Evolutionary conservation across 768 basidiomycete species (phyloP), one percentile per base, ranked within the genome.

Genomic region (Kwoniella shandongensis): DNA sequence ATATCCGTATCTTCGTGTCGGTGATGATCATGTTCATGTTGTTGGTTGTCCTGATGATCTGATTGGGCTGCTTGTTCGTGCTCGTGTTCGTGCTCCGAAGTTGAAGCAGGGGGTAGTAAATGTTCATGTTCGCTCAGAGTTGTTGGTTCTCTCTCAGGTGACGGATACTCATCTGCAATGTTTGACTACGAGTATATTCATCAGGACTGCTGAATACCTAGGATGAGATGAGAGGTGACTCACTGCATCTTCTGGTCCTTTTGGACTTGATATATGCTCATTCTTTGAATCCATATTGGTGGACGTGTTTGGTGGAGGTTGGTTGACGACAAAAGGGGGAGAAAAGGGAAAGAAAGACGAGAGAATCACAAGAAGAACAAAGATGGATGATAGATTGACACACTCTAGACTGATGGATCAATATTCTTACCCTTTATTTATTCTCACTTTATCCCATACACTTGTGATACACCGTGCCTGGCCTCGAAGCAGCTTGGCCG

Each of bases 131-230:
- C 32, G 32, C 32, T 32, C 23, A 56, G 30, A 17, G 47, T 49
- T 6, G 46, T 26, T 5, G 46, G 54, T 18, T 30, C 44, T 32
- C 51, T 57, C 45, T 56, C 59, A 2, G 68, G 68, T 6, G 68
- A 70, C 15, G 68, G 68, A 32, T 62, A 70, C 13, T 70, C 68
- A 45, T 70, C 68, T 29, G 68, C 68, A 27, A 66, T 59, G 36
- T 44, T 48, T 6, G 68, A 56, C 66, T 68, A 51, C 11, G 15
- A 40, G 30, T 17, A 22, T 27, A 45, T 10, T 55, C 54, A 46
- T 44, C 30, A 17, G 47, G 25, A 11, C 5, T 15, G 22, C 25
- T 45, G 13, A 15, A 15, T 7, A 22, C 17, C 4, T 44, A 13
- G 41, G 11, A 54, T 17, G 18, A 11, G 35, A 40, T 2, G 45